These are phyloP conservation scores for Hyaloscypha bicolor DNA, from an alignment of 495 filamentous ascomycete genomes.

Conservation along the genomic window DNA sequence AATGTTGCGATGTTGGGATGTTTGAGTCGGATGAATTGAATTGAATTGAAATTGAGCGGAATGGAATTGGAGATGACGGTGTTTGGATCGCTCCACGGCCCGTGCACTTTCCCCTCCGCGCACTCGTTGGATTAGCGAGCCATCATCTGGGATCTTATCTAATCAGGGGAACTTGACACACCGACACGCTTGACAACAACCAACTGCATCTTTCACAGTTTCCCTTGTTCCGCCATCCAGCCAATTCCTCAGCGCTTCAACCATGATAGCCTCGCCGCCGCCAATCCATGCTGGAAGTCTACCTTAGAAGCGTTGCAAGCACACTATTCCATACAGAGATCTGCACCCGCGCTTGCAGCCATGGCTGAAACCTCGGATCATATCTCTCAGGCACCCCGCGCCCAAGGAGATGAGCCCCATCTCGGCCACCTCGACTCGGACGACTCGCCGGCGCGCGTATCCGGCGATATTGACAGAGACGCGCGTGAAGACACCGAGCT, in stretches of 20 bases:
- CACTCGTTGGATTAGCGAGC: not conserved
- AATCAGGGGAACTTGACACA: not conserved
- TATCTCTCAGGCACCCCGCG: not conserved
- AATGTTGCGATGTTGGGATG: no score
- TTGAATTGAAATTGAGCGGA: not conserved
- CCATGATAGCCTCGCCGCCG: not conserved
- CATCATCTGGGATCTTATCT: not conserved
- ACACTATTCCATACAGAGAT: not conserved
- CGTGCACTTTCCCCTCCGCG: not conserved
- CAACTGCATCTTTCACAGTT: not conserved
- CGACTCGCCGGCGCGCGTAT: constrained; percentile 7
- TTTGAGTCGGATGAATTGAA: no score
- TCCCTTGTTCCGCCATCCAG: not conserved
- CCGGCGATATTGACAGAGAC: constrained; percentile 18
- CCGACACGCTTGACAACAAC: no score
- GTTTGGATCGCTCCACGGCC: not conserved
- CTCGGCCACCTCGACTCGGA: not conserved
- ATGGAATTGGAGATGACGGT: not conserved
- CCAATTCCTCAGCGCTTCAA: not conserved
- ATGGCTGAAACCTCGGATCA: constrained; percentile 12
- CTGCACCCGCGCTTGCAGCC: not conserved
- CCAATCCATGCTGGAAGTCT: not conserved
- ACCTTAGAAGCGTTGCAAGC: not conserved
- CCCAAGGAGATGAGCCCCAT: constrained; percentile 23
- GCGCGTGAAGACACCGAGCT: constrained; percentile 29